phyloP scores from a whole-genome alignment of 306 rosid genomes.

The Cucurbita argyrosperma region DNA sequence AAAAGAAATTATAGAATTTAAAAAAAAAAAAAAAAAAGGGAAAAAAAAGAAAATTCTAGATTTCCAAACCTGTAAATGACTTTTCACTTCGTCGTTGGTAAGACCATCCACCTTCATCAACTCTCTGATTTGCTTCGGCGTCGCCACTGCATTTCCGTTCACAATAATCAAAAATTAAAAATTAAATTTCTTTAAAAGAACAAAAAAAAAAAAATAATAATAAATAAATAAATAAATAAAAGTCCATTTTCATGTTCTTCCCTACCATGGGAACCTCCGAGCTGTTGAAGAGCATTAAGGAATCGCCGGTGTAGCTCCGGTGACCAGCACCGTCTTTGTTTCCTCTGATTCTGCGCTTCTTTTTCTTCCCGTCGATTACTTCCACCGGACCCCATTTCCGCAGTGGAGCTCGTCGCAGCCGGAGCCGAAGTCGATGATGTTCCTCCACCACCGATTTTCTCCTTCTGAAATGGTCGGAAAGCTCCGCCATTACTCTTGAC shows the following conservation, averaged over 20 bases:
- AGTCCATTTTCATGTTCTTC: not conserved
- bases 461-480: conserved; percentile 71
- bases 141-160: conserved; percentile 39
- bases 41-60: not conserved
- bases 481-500: conserved; percentile 66
- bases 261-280: conserved; percentile 76
- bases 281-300: conserved; percentile 69
- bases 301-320: conserved; percentile 79
- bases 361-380: conserved; percentile 38
- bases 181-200: not conserved
- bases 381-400: conserved; percentile 22
- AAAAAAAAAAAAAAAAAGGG: not conserved
- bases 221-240: no score
- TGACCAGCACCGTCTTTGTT: conserved; percentile 82
- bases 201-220: not conserved
- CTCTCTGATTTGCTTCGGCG: conserved; percentile 88
- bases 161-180: conserved; percentile 3
- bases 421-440: conserved; percentile 15
- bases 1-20: no score
- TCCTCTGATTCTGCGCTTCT: conserved; percentile 46
- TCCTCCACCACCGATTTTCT: conserved; percentile 15
- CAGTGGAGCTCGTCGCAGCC: conserved; percentile 37
- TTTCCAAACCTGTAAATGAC: conserved; percentile 71
- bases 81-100: conserved; percentile 93
- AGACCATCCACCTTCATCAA: conserved; percentile 88